Base-by-base conservation (phyloP, 1,284 basidiomycete species). In the Meripilus lineatus region DNA sequence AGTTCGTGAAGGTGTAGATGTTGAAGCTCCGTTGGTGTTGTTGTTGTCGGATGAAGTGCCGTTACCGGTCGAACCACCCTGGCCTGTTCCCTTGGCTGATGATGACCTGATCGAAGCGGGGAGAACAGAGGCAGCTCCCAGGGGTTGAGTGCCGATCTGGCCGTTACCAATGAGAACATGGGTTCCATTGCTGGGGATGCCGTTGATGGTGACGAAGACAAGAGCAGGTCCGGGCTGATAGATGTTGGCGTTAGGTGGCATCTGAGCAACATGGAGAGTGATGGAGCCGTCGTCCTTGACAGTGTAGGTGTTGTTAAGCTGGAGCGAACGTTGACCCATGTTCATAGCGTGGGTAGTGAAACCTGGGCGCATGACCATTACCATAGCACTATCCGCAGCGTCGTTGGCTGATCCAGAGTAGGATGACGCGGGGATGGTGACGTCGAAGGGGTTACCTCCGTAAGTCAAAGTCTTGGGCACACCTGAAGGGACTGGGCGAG, bases 291-390 rank as follows among this genome's bases (percentile, higher is more conserved):
- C 80, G 25, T 64, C 68, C 58, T 87, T 79, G 50, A 90, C 88
- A 1, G 84, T 89, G 67, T 82, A 96, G 2, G 89, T 82, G 69
- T 78, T 80, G 65, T 90, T 85, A 45, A 93, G 69, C 59, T 87
- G 80, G 47, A 89, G 55, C 50, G 71, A 72, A n/a, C 89, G 77
- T 62, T 91, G 89, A 18, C 89, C 89, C 87, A 92, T 93, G 72
- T 94, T 94, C 81, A 97, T 89, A 21, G 84, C 93, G 64, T 97
- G 94, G 0, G 93, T 97, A 1, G 90, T 91, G 72, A 93, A 97
- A 5, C 94, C 94, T 23, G 84, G 77, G 47, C 95, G 87, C 49
- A 90, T 73, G 52, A 98, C 66, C 45, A 84, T 79, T 15, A 94
- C 86, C 17, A 81, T 86, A 32, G 93, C 88, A 55, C 83, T 84